These are phyloP conservation scores for Fomitopsis palustris DNA, from an alignment of 1,284 basidiomycete genomes.

Conservation along the genomic window DNA sequence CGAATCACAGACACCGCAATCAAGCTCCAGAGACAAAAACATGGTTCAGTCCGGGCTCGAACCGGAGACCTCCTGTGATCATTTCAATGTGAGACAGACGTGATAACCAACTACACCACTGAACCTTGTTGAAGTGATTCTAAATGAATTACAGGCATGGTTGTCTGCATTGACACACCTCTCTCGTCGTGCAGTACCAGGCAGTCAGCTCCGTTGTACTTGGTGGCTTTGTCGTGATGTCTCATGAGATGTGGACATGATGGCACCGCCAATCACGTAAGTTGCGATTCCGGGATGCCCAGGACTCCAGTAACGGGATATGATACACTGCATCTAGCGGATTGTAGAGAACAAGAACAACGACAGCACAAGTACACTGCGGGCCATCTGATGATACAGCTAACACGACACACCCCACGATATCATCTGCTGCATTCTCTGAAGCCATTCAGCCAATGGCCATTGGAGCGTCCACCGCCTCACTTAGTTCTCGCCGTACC, in stretches of 20 bases:
- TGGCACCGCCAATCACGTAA: too few species aligned
- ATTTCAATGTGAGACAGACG: slow-evolving; percentile 25
- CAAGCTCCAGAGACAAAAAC: background rate
- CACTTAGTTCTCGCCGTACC: slow-evolving; percentile 24
- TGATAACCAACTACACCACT: slow-evolving; percentile 33
- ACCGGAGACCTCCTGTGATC: slow-evolving; percentile 27
- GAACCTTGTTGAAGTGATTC: slow-evolving; percentile 10
- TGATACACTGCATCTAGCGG: background rate
- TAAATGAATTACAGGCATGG: too few species aligned
- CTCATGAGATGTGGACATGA: too few species aligned
- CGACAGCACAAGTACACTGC: background rate
- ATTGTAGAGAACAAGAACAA: background rate
- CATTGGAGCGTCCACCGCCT: slow-evolving; percentile 39
- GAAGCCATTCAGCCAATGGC: slow-evolving; percentile 20
- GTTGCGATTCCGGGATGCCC: too few species aligned
- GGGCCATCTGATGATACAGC: background rate
- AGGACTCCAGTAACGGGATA: background rate
- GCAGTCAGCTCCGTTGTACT: too few species aligned
- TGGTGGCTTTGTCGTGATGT: too few species aligned
- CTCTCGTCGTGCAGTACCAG: too few species aligned
- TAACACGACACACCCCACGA: background rate
- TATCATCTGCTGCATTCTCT: background rate
- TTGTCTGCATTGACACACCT: too few species aligned
- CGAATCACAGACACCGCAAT: too few species aligned
- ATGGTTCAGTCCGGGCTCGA: slow-evolving; percentile 22